These are phyloP conservation scores for Emergomyces pasteurianus DNA, from an alignment of 2,329 filamentous ascomycete genomes.

Conservation along the genomic window DNA sequence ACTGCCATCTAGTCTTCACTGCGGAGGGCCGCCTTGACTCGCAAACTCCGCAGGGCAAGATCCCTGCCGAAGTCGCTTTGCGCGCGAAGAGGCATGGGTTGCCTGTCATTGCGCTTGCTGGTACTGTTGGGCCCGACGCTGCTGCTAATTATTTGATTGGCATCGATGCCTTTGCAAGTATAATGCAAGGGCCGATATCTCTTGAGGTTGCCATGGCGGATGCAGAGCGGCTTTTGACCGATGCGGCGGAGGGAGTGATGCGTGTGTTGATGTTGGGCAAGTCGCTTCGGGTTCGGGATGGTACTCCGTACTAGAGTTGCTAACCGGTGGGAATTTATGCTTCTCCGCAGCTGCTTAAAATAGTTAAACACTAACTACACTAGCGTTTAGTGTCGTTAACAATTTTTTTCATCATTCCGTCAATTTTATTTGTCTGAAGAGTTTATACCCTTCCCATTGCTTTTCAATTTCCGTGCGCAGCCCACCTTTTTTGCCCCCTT, in stretches of 20 bases:
- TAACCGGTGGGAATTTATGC: background rate
- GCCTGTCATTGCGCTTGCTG: constrained; percentile 36
- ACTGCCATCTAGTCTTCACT: constrained; percentile 41
- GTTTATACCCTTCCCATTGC: background rate
- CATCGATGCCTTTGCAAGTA: constrained; percentile 23
- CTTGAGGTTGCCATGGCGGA: constrained; percentile 19
- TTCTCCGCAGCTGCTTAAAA: too few relatives aligned
- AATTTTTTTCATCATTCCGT: too few relatives aligned
- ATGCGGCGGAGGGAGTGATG: constrained; percentile 21
- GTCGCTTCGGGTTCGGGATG: background rate
- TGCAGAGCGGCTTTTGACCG: constrained; percentile 16
- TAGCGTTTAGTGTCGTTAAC: background rate
- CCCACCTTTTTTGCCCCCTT: background rate
- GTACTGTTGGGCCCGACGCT: constrained; percentile 29
- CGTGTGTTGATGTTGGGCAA: constrained; percentile 18
- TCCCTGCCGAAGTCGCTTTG: constrained; percentile 41
- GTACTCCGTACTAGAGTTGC: too few relatives aligned
- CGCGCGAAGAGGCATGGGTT: constrained; percentile 35
- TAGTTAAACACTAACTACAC: too few relatives aligned
- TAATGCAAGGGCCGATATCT: constrained; percentile 18
- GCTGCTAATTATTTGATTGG: constrained; percentile 23
- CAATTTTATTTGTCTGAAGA: too few relatives aligned
- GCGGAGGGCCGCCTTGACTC: constrained; percentile 43
- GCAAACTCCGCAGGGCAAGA: constrained; percentile 42
- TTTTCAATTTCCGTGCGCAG: background rate